phyloP scores from a whole-genome alignment of 306 rosid species.

The Fragaria ananassa region DNA sequence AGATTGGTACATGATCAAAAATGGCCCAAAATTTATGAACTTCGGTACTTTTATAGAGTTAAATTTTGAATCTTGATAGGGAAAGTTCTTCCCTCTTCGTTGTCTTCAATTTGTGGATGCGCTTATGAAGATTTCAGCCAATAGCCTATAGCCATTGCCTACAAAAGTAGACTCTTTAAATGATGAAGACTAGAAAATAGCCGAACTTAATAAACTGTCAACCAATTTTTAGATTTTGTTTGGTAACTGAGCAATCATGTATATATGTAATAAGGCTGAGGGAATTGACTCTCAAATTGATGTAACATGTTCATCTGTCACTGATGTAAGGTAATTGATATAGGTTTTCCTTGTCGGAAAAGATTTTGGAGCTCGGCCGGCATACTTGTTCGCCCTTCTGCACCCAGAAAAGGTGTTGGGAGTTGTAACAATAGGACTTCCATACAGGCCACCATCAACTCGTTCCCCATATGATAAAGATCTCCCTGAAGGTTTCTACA shows the following conservation, averaged over 20 bases:
- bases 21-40: too few relatives aligned
- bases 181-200: neutral
- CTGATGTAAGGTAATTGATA: neutral
- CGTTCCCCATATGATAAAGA: constrained; percentile 20
- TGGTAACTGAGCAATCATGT: neutral
- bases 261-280: neutral
- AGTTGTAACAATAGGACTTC: constrained; percentile 49
- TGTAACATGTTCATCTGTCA: neutral
- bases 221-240: neutral
- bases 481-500: constrained; percentile 57
- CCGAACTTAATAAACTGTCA: neutral
- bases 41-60: too few relatives aligned
- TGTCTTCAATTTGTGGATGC: too few relatives aligned
- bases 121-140: too few relatives aligned
- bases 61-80: too few relatives aligned
- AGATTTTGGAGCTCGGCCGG: constrained; percentile 53
- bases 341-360: constrained; percentile 53
- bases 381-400: constrained; percentile 35
- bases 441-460: constrained; percentile 35
- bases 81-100: too few relatives aligned
- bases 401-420: constrained; percentile 48
- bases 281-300: neutral
- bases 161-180: neutral
- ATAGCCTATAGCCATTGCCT: too few relatives aligned
- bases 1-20: too few relatives aligned